Evolutionary conservation across 139 green algal species (phyloP), one percentile per base, ranked within the genome.

Genomic region (Picochlorum sp.): DNA sequence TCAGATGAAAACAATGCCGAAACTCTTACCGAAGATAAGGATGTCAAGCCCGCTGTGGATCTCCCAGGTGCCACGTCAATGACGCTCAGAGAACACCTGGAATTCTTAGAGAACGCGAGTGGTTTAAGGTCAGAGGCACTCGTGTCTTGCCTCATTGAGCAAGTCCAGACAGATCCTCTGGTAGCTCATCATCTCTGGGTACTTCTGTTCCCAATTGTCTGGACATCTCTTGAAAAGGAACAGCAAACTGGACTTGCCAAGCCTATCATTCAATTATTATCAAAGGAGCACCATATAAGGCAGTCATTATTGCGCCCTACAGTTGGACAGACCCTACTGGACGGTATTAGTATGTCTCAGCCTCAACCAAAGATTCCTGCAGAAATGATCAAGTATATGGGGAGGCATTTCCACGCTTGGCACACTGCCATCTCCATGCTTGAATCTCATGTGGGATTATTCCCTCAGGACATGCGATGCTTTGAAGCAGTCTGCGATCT

Each of bases 311-410:
- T 73, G 56, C 34, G 66, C 4, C 74, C 74, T 30, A 64, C 59
- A 13, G 78, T 97, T 11, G 90, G 96, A 16, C 73, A 85, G 74
- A 86, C 86, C 6, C 63, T 96, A 66, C 74, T 98, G 54, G 92
- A 98, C 65, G 86, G 82, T 63, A 95, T 97, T 59, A 86, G 75
- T 23, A 74, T 98, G 62, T 88, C 75, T 68, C 91, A 98, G 79
- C 94, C 94, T 28, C 94, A 98, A 80, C 94, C 94, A 49, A 99
- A 98, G 84, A 89, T 99, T 52, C 89, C 94, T 2, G 82, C 82
- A 3, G 94, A 99, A 82, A 85, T 99, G 32, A 97, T 98, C 69
- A 92, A 92, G 70, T 99, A 93, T 82, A 82, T 99, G 66, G 94
- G 92, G 51, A 93, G 92, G 58, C 93, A 84, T 38, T 97, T 90